Base-by-base conservation (phyloP, 2,329 filamentous ascomycete genomes). In the Fusarium brachygibbosum region DNA sequence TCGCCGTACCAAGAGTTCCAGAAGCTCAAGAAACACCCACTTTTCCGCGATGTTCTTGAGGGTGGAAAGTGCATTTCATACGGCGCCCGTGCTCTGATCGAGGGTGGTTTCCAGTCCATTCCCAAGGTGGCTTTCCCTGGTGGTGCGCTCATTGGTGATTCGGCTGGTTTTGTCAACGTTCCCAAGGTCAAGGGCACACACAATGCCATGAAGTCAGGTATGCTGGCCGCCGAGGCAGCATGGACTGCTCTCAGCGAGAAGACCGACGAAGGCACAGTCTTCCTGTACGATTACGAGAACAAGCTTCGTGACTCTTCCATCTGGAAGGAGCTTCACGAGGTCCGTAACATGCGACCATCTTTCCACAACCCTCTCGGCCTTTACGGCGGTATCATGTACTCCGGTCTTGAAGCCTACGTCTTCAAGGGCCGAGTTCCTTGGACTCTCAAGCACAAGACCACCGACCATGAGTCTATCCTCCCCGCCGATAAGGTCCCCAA, bases 181-280 rank as follows among this genome's bases (percentile, higher is more conserved):
- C 96, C 96, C 69, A 99, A 99, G 84, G 93, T 99, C 81, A 99
- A 99, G 83, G 96, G 96, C 60, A 98, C 95, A 0, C 96, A 99
- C 81, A 98, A 96, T 48, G 94, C 96, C 53, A 98, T 99, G 93
- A 93, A 94, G 77, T 97, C 93, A 2, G 96, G 95, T 66, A 98
- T 99, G 92, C 85, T 99, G 51, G 96, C 96, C 8, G 96, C 95
- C 41, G 93, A 98, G 81, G 93, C 96, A 31, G 89, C 95, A 4
- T 98, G 90, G 85, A 86, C 86, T 28, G 96, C 96, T 4, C 84
- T 99, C 28, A 77, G 76, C 58, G 77, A 82, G 77, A 74, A 82
- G 77, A 73, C 71, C 48, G 85, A 89, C 69, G 82, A 85, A 13
- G 91, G 90, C 49, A 91, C 93, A 6, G 87, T 98, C 40, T 98